Conservation (phyloP, 352 stramenopile genomes). For the Phytopythium oedochilum region DNA sequence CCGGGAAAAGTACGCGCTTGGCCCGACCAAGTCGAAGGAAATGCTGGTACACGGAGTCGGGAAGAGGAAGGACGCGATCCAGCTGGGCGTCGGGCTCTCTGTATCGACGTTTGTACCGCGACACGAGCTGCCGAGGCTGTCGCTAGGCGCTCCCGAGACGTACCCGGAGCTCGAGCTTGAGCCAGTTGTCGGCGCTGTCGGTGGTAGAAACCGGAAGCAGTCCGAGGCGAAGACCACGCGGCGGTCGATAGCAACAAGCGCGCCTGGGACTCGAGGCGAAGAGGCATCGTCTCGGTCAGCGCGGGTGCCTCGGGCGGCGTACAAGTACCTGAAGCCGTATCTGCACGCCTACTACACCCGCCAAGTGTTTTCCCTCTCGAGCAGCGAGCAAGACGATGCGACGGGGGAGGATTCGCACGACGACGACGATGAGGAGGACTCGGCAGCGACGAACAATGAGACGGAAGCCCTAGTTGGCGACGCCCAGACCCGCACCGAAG, state of each 20-base stretch:
- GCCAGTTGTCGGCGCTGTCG: neutral
- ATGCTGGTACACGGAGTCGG: too few relatives aligned
- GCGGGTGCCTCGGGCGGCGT: slow-evolving; percentile 5
- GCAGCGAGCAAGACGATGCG: slow-evolving; percentile 5
- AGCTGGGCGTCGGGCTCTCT: neutral
- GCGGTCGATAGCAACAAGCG: neutral
- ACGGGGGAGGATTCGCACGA: neutral
- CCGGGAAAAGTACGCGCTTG: neutral
- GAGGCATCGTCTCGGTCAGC: neutral
- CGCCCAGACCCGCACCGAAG: neutral
- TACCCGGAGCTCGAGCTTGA: neutral
- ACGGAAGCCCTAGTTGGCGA: too few relatives aligned
- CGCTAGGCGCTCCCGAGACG: neutral
- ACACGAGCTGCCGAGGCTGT: neutral
- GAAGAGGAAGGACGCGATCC: slow-evolving; percentile 2
- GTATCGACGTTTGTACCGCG: neutral
- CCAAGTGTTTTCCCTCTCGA: slow-evolving; percentile 48
- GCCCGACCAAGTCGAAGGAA: neutral
- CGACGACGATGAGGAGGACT: neutral
- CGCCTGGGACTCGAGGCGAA: neutral
- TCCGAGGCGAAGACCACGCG: neutral
- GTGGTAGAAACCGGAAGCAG: neutral
- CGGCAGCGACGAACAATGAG: neutral
- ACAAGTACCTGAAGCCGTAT: slow-evolving; percentile 37
- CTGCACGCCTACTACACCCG: slow-evolving; percentile 60